Percentiles rank a stretch among this genome's conserved stretches.
Evolutionary conservation across 495 filamentous ascomycete species (phyloP).

Genomic region (Talaromyces stipitatus): DNA sequence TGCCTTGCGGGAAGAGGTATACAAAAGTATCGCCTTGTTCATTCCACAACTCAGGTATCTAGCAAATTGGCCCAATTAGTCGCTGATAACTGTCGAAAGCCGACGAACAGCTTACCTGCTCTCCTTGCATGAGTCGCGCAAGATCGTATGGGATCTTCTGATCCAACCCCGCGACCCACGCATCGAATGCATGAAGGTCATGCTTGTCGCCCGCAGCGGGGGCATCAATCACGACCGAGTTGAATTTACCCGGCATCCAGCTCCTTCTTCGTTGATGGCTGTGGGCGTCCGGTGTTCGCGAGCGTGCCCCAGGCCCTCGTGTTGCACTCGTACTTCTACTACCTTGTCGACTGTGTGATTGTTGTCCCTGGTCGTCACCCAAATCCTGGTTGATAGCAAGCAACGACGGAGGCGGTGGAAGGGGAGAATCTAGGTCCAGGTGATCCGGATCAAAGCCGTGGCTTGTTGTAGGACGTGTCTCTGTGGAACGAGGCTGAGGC

Average conservation of each 20-base stretch:
- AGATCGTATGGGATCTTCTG: conserved; percentile 56
- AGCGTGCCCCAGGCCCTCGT: conserved; percentile 31
- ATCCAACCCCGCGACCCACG: conserved; percentile 56
- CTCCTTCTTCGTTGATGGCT: conserved; percentile 37
- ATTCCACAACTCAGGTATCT: conserved; percentile 69
- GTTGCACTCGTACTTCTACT: conserved; percentile 29
- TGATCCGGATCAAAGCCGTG: conserved; percentile 15
- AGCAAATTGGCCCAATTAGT: background rate
- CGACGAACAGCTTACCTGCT: conserved; percentile 45
- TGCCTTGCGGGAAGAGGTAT: conserved; percentile 66
- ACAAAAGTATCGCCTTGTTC: conserved; percentile 75
- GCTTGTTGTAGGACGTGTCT: conserved; percentile 15
- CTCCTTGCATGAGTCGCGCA: conserved; percentile 46
- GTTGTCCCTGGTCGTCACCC: conserved; percentile 22
- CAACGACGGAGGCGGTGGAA: conserved; percentile 38
- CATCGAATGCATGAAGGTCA: conserved; percentile 41
- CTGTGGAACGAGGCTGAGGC: conserved; percentile 20
- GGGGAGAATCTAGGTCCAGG: conserved; percentile 19
- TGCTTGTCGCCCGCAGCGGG: conserved; percentile 11
- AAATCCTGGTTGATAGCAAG: conserved; percentile 35
- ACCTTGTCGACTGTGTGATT: conserved; percentile 31
- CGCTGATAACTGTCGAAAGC: no score
- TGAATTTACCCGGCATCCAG: conserved; percentile 45
- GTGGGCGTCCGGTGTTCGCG: conserved; percentile 22
- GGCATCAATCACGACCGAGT: conserved; percentile 29